phyloP scores from a whole-genome alignment of 495 filamentous ascomycete genomes.

The Daldinia loculata region DNA sequence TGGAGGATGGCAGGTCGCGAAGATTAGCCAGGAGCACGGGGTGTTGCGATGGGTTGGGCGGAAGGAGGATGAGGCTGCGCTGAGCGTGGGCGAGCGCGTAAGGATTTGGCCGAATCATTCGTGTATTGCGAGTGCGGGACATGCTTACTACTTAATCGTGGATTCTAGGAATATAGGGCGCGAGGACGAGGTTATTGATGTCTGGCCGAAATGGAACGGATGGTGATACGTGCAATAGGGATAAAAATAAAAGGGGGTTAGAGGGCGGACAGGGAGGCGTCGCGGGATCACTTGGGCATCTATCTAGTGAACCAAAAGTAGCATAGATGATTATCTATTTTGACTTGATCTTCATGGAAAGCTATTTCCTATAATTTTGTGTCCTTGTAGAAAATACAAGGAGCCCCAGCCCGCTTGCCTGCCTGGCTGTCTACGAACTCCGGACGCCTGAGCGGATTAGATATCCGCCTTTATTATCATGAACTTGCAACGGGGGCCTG shows the following conservation, averaged over 20 bases:
- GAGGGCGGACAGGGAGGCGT: background rate
- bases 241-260: slow-evolving; percentile 1
- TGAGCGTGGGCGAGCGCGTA: slow-evolving; percentile 68
- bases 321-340: background rate
- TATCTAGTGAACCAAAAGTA: background rate
- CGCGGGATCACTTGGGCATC: background rate
- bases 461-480: slow-evolving; percentile 17
- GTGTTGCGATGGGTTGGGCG: slow-evolving; percentile 60
- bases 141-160: slow-evolving; percentile 79
- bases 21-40: slow-evolving; percentile 73
- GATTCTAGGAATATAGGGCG: slow-evolving; percentile 64
- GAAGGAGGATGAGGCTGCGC: slow-evolving; percentile 60
- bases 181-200: slow-evolving; percentile 70
- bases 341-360: slow-evolving; percentile 10
- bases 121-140: slow-evolving; percentile 78
- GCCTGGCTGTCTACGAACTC: slow-evolving; percentile 28
- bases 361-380: slow-evolving; percentile 13
- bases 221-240: slow-evolving; percentile 50
- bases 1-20: slow-evolving; percentile 67
- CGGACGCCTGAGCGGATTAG: slow-evolving; percentile 26
- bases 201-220: slow-evolving; percentile 71
- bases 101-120: slow-evolving; percentile 86
- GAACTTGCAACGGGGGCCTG: background rate
- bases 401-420: slow-evolving; percentile 18
- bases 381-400: slow-evolving; percentile 22